A percentile compares a stretch with the other conserved stretches of the same genome.
phyloP scores from a whole-genome alignment of 345 rosid genomes.

The Hibiscus mutabilis region DNA sequence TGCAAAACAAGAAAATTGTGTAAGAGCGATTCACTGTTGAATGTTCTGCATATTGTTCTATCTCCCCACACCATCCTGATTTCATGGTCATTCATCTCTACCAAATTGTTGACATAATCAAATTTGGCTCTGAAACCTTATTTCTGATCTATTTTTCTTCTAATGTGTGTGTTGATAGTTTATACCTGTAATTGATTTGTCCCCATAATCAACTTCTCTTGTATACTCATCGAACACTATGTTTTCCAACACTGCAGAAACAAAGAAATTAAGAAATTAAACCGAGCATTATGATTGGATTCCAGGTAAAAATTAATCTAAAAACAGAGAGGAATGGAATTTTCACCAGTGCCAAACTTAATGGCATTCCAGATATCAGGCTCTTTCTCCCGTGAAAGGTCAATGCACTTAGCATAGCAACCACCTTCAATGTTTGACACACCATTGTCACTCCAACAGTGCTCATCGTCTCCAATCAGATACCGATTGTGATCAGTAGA shows the following conservation, averaged over 20 bases:
- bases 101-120: not conserved
- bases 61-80: not conserved
- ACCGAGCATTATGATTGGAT: not conserved
- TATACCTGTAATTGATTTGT: conserved; percentile 82
- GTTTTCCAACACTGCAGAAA: conserved; percentile 72
- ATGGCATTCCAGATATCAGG: conserved; percentile 97
- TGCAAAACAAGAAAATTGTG: conserved; percentile 23
- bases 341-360: conserved; percentile 53
- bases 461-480: conserved; percentile 95
- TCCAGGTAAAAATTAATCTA: not conserved
- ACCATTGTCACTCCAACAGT: conserved; percentile 90
- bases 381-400: conserved; percentile 86
- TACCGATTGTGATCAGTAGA: conserved; percentile 92
- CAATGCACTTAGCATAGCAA: conserved; percentile 96
- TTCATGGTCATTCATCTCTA: not conserved
- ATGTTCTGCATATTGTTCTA: not conserved
- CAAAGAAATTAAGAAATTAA: conserved; percentile 10
- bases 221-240: conserved; percentile 93
- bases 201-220: conserved; percentile 73
- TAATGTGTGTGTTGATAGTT: not conserved
- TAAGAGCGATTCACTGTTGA: not conserved
- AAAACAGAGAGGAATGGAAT: not conserved
- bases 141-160: not conserved
- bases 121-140: not conserved
- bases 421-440: conserved; percentile 99